Conservation (phyloP, 2,329 filamentous ascomycete genomes). For the Juglanconis sp. region DNA sequence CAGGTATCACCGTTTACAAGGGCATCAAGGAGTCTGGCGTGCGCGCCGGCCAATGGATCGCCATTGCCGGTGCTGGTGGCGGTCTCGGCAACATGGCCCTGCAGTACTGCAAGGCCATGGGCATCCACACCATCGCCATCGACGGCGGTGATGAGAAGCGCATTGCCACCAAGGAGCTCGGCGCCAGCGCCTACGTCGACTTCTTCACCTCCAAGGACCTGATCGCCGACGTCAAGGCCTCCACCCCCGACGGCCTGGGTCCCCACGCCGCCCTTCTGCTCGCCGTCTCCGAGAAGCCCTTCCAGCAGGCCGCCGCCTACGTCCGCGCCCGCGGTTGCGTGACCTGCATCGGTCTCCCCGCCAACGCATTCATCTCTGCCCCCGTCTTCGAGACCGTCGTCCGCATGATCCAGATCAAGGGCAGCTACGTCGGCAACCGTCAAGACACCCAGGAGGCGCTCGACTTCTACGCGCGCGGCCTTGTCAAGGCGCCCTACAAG, state of each 20-base stretch:
- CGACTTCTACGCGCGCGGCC: constrained; percentile 79
- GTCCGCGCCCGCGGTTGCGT: constrained; percentile 79
- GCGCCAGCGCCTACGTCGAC: constrained; percentile 74
- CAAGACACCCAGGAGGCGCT: constrained; percentile 84
- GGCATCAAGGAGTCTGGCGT: constrained; percentile 68
- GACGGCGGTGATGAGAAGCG: constrained; percentile 81
- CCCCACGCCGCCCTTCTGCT: constrained; percentile 85
- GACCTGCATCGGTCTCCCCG: constrained; percentile 85
- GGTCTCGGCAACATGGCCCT: constrained; percentile 69
- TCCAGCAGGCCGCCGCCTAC: constrained; percentile 90
- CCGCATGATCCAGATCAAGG: constrained; percentile 88
- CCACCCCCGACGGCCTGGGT: constrained; percentile 75
- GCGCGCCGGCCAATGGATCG: constrained; percentile 65
- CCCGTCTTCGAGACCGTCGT: constrained; percentile 88
- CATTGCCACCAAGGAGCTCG: constrained; percentile 66
- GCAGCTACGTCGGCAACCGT: constrained; percentile 90
- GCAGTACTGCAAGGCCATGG: constrained; percentile 92
- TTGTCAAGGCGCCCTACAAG: constrained; percentile 88
- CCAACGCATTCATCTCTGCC: constrained; percentile 73
- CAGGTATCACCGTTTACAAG: constrained; percentile 75
- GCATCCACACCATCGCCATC: constrained; percentile 74
- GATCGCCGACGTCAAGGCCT: constrained; percentile 78
- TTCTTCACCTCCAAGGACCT: constrained; percentile 74
- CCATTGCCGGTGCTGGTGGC: constrained; percentile 73
- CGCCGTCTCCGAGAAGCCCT: constrained; percentile 84